Base-by-base conservation (phyloP, 2,329 filamentous ascomycete species). In the Paecilomyces sp. region DNA sequence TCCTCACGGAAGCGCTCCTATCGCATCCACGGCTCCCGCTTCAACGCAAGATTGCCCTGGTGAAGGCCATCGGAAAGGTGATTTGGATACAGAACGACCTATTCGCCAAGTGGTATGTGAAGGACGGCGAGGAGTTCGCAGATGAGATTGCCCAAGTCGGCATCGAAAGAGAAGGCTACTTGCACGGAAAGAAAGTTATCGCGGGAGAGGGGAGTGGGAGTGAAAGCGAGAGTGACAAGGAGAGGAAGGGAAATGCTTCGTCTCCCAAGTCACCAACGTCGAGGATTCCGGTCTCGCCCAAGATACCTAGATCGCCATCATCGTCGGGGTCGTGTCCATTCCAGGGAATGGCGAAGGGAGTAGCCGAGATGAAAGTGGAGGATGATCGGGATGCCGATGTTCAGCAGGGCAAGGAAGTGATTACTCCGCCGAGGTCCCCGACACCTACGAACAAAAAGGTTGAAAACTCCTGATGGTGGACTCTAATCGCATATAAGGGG, bases 21-120 rank as follows among this genome's bases (percentile, higher is more conserved):
- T 87, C 83, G 3, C 82, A 91, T 67, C 88, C 88, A 1, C 82
- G 83, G 2, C 79, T 94, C 41, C 80, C 82, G 41, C 80, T 90
- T 66, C 79, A 81, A 60, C 83, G 83, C 74, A 92, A 92, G 76
- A 86, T 88, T 18, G 87, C 84, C 24, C 81, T 93, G 3, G 82
- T 92, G 54, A 89, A 88, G 70, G 90, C 90, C 0, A 79, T 93
- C 24, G 85, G 85, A 63, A 93, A 94, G 73, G 86, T 93, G 28
- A 87, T 93, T 64, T 93, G 90, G 89, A 92, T 93, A 65, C 90
- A 93, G 74, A 93, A 93, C 70, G 90, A 93, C 72, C 80, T 93
- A 31, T 90, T 93, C 72, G 88, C 89, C n/a, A 89, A 88, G 72
- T 92, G 89, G 87, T 89, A 91, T 67, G 84, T 90, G 36, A 80